A percentile compares a stretch with the other conserved stretches of the same genome.
phyloP scores from a whole-genome alignment of 1,139 yeast species.

The Magnusiomyces starmeri region DNA sequence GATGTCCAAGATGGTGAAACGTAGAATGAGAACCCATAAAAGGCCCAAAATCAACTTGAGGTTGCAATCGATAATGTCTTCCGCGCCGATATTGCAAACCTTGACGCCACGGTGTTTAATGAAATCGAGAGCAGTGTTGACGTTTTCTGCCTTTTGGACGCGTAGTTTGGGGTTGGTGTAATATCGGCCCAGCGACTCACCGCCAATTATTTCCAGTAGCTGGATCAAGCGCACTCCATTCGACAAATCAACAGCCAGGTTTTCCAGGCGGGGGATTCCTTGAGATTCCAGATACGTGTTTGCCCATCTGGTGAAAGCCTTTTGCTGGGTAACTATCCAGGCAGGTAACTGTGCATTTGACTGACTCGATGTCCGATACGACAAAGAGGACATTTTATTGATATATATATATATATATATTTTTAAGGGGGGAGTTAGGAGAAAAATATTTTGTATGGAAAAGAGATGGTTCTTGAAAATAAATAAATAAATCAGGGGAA shows the following conservation, averaged over 20 bases:
- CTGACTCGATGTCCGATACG: not conserved
- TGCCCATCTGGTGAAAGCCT: conserved; percentile 37
- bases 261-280: conserved; percentile 26
- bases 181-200: conserved; percentile 36
- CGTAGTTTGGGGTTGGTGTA: conserved; percentile 43
- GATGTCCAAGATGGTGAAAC: conserved; percentile 44
- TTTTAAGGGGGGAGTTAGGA: too few relatives aligned
- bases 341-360: conserved; percentile 23
- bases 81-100: conserved; percentile 56
- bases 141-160: conserved; percentile 57
- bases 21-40: conserved; percentile 54
- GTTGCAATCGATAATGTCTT: conserved; percentile 59
- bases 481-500: not conserved
- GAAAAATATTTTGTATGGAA: not conserved
- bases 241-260: conserved; percentile 30
- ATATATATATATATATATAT: not conserved
- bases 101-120: conserved; percentile 48
- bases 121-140: conserved; percentile 50
- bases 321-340: conserved; percentile 38
- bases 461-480: not conserved
- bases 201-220: conserved; percentile 36
- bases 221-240: conserved; percentile 35
- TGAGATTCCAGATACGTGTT: conserved; percentile 32
- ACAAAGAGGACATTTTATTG: not conserved
- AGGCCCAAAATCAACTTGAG: conserved; percentile 56